phyloP scores from a whole-genome alignment of 1,284 basidiomycete genomes.

The Heliocybe sulcata region DNA sequence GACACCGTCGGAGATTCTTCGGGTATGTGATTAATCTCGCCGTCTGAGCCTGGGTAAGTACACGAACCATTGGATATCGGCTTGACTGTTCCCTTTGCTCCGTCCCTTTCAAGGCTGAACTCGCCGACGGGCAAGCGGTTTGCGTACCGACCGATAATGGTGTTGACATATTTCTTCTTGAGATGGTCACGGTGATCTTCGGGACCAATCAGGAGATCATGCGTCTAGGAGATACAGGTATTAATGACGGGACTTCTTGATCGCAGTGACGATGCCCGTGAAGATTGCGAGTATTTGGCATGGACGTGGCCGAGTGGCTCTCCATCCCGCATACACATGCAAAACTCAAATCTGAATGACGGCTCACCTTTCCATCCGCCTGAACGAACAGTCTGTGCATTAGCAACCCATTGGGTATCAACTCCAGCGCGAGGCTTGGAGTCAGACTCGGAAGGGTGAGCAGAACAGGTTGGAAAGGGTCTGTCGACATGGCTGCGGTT shows the following conservation, averaged over 20 bases:
- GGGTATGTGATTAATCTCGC: constrained; percentile 10
- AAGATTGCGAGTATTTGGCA: neutral
- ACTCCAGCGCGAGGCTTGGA: constrained; percentile 51
- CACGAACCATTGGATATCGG: constrained; percentile 22
- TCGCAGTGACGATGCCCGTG: neutral
- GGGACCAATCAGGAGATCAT: constrained; percentile 70
- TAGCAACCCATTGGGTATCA: constrained; percentile 60
- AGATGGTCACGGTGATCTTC: constrained; percentile 53
- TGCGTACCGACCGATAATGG: constrained; percentile 64
- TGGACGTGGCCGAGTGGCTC: neutral
- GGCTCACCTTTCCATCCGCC: constrained; percentile 49
- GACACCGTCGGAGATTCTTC: constrained; percentile 56
- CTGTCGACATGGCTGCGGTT: neutral
- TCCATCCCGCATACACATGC: no score
- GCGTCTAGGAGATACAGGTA: constrained; percentile 35
- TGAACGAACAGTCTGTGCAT: constrained; percentile 60
- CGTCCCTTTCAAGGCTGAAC: constrained; percentile 45
- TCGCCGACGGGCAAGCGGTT: constrained; percentile 61
- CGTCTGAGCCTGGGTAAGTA: neutral
- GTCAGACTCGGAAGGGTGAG: constrained; percentile 46
- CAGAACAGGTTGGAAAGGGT: constrained; percentile 37
- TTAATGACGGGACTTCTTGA: neutral
- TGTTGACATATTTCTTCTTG: constrained; percentile 62
- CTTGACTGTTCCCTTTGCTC: constrained; percentile 39
- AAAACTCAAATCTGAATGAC: no score